A percentile compares a stretch with the other conserved stretches of the same genome.
These are phyloP conservation scores for Ophiosphaerella narmari DNA, from an alignment of 2,329 filamentous ascomycete species.

Conservation along the genomic window DNA sequence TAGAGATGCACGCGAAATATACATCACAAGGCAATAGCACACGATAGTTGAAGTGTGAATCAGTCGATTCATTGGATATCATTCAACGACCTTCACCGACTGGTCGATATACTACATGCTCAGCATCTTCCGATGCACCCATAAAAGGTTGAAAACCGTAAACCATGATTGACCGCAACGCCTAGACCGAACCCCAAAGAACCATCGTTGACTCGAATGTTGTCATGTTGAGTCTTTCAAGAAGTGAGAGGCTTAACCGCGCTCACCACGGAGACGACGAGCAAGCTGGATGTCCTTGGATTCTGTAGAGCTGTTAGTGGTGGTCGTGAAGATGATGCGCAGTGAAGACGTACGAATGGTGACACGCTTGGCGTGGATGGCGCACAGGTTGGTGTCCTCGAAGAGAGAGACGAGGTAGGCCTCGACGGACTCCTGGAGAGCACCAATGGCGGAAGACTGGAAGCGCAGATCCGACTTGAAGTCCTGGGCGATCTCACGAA, in stretches of 20 bases:
- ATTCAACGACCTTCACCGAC: slow-evolving; percentile 43
- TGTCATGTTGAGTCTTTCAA: slow-evolving; percentile 29
- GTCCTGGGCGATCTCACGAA: slow-evolving; percentile 73
- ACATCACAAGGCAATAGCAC: slow-evolving; percentile 3
- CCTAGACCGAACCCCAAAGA: slow-evolving; percentile 36
- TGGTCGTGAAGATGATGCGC: neutral
- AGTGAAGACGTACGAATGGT: slow-evolving; percentile 67
- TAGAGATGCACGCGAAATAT: too few species aligned
- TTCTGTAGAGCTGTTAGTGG: slow-evolving; percentile 57
- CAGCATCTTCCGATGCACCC: slow-evolving; percentile 43
- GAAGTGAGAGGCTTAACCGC: slow-evolving; percentile 50
- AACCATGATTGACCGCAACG: slow-evolving; percentile 44
- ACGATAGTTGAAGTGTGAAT: slow-evolving; percentile 29
- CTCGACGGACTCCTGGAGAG: slow-evolving; percentile 97
- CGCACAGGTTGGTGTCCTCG: slow-evolving; percentile 97
- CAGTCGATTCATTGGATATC: slow-evolving; percentile 40
- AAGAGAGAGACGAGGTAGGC: slow-evolving; percentile 98
- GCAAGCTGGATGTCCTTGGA: slow-evolving; percentile 97
- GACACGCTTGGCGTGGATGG: slow-evolving; percentile 99
- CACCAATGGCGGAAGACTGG: slow-evolving; percentile 96
- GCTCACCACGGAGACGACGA: slow-evolving; percentile 60
- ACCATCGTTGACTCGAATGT: slow-evolving; percentile 29
- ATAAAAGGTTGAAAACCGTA: slow-evolving; percentile 43
- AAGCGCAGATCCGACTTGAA: slow-evolving; percentile 78
- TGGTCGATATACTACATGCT: slow-evolving; percentile 47